phyloP scores from a whole-genome alignment of 306 rosid species.

The Vigna hirtella region DNA sequence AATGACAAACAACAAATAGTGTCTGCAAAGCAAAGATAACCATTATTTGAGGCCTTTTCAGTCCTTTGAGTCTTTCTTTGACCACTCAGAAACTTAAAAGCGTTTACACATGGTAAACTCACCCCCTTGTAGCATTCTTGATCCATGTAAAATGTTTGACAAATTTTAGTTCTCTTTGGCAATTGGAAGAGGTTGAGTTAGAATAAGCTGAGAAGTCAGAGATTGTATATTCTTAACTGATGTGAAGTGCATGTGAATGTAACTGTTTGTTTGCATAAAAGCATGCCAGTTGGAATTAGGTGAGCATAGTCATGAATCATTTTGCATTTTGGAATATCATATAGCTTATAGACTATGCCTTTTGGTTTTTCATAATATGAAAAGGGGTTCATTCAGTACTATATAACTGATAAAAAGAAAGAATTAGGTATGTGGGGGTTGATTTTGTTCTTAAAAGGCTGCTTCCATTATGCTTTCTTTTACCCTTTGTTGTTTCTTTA shows the following conservation, averaged over 20 bases:
- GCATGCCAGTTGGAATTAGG: conserved; percentile 50
- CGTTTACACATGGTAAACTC: conserved; percentile 38
- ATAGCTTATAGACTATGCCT: conserved; percentile 17
- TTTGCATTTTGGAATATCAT: conserved; percentile 42
- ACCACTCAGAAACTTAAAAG: conserved; percentile 18
- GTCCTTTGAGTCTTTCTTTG: conserved; percentile 33
- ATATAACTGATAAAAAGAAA: conserved; percentile 38
- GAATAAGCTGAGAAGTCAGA: conserved; percentile 33
- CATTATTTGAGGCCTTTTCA: conserved; percentile 42
- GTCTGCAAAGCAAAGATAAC: conserved; percentile 23
- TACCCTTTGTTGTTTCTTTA: conserved; percentile 26
- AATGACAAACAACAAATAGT: conserved; percentile 44
- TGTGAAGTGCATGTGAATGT: conserved; percentile 38
- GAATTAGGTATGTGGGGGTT: conserved; percentile 48
- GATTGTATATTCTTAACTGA: conserved; percentile 32
- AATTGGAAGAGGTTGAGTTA: conserved; percentile 28
- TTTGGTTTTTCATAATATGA: conserved; percentile 47
- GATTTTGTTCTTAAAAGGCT: conserved; percentile 53
- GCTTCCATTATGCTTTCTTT: conserved; percentile 47
- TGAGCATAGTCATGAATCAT: conserved; percentile 41
- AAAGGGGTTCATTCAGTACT: conserved; percentile 42
- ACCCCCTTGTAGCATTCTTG: conserved; percentile 29
- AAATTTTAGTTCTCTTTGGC: conserved; percentile 33
- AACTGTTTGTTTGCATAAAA: conserved; percentile 42
- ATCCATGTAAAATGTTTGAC: conserved; percentile 49